Conservation (phyloP, 2,329 filamentous ascomycete species). For the Fusarium redolens region DNA sequence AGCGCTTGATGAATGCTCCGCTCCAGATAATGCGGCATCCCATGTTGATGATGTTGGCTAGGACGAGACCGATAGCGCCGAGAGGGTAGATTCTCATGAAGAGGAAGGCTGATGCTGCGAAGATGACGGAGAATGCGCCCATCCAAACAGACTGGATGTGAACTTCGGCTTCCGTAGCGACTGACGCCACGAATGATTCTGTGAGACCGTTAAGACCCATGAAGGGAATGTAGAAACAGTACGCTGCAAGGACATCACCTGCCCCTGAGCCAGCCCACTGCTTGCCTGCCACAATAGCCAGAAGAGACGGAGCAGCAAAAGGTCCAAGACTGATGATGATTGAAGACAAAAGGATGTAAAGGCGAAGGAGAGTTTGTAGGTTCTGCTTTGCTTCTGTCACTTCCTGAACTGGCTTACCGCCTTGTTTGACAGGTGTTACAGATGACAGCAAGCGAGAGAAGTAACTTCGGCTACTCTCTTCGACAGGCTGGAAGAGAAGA, state of each 20-base stretch:
- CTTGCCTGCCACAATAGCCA: conserved; percentile 79
- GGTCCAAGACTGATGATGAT: conserved; percentile 78
- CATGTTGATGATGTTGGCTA: conserved; percentile 94
- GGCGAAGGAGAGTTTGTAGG: conserved; percentile 72
- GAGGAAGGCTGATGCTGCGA: conserved; percentile 78
- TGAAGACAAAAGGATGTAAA: conserved; percentile 80
- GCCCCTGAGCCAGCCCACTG: conserved; percentile 82
- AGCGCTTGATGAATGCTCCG: conserved; percentile 73
- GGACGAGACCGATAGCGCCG: conserved; percentile 84
- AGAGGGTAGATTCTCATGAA: conserved; percentile 76
- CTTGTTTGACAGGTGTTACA: conserved; percentile 28
- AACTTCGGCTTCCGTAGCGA: conserved; percentile 80
- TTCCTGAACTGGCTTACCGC: conserved; percentile 41
- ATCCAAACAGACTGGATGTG: conserved; percentile 85
- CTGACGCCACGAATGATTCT: conserved; percentile 92
- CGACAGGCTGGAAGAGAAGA: conserved; percentile 92
- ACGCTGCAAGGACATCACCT: conserved; percentile 77
- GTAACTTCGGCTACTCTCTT: conserved; percentile 90
- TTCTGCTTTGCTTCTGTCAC: conserved; percentile 60
- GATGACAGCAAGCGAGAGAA: conserved; percentile 81
- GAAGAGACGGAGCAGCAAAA: conserved; percentile 76
- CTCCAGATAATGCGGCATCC: conserved; percentile 86
- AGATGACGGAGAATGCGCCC: conserved; percentile 81
- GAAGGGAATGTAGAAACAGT: conserved; percentile 94
- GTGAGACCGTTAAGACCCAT: conserved; percentile 91